These are phyloP conservation scores for Globisporangium canariense DNA, from an alignment of 352 stramenopile species.

Conservation along the genomic window DNA sequence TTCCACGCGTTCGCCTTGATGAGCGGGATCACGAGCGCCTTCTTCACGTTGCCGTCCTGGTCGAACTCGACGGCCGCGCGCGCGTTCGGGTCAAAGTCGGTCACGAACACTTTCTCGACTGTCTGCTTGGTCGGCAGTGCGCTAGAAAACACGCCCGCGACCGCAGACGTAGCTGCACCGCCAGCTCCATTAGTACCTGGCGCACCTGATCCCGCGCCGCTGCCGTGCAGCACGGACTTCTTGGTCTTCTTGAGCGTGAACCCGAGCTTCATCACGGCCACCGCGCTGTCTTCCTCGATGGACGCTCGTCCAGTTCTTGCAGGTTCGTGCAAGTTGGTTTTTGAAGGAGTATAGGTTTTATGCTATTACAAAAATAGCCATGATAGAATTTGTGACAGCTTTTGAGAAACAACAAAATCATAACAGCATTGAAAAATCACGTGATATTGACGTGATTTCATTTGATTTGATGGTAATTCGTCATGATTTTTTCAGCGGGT, in stretches of 20 bases:
- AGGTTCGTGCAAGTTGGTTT: neutral
- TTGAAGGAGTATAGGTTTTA: neutral
- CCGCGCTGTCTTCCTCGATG: neutral
- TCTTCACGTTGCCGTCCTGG: slow-evolving; percentile 19
- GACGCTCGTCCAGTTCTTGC: neutral
- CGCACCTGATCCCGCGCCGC: neutral
- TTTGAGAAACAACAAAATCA: too few relatives aligned
- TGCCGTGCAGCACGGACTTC: slow-evolving; percentile 26
- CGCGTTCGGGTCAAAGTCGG: slow-evolving; percentile 56
- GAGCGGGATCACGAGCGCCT: slow-evolving; percentile 66
- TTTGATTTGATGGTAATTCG: neutral
- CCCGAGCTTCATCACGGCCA: slow-evolving; percentile 48
- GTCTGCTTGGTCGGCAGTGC: slow-evolving; percentile 8
- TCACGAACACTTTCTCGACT: slow-evolving; percentile 65
- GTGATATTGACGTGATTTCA: neutral
- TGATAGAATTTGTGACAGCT: too few relatives aligned
- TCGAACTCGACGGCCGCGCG: slow-evolving; percentile 27
- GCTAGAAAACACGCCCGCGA: slow-evolving; percentile 21
- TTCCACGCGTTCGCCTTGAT: slow-evolving; percentile 62
- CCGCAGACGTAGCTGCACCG: neutral
- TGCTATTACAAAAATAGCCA: too few relatives aligned
- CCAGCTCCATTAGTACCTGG: neutral
- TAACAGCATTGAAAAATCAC: too few relatives aligned
- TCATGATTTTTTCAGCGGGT: too few relatives aligned
- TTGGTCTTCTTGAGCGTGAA: slow-evolving; percentile 79